These are phyloP conservation scores for Omphalotus olearius DNA, from an alignment of 1,284 basidiomycete species.

Conservation along the genomic window DNA sequence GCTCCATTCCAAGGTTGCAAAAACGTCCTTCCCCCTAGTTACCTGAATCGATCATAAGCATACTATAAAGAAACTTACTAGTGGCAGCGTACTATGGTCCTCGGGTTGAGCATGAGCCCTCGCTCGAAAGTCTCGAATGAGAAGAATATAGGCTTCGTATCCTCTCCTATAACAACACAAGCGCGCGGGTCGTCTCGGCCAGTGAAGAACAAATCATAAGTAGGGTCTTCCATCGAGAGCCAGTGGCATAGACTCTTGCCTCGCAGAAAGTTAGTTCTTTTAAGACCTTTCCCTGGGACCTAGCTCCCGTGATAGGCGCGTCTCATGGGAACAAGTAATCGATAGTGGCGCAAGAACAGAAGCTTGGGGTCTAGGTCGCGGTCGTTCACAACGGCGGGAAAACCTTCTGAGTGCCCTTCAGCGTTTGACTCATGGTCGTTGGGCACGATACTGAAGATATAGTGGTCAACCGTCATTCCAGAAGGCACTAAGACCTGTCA, in stretches of 20 bases:
- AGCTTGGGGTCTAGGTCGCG: constrained; percentile 10
- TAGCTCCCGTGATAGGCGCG: constrained; percentile 45
- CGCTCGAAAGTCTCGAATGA: constrained; percentile 58
- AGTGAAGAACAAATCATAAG: constrained; percentile 65
- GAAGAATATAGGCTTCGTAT: constrained; percentile 54
- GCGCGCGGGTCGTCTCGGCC: constrained; percentile 58
- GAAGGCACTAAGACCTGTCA: constrained; percentile 25
- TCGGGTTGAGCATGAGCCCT: constrained; percentile 33
- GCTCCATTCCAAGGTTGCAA: constrained; percentile 63
- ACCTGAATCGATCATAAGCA: constrained; percentile 13
- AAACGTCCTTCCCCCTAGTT: constrained; percentile 33
- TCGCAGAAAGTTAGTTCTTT: constrained; percentile 30
- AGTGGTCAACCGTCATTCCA: constrained; percentile 1
- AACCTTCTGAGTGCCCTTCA: neutral
- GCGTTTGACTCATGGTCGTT: too few relatives aligned
- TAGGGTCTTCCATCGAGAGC: constrained; percentile 21
- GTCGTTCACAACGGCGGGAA: neutral
- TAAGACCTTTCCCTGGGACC: constrained; percentile 35
- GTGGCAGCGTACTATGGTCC: constrained; percentile 47
- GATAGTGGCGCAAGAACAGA: constrained; percentile 42
- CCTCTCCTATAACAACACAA: constrained; percentile 56
- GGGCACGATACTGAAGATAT: neutral
- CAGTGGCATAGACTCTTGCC: constrained; percentile 9
- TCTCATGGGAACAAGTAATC: constrained; percentile 45
- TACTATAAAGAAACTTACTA: constrained; percentile 1